These are phyloP conservation scores for Nyctanthes arbortristis DNA, from an alignment of 257 asterid species.

Conservation along the genomic window DNA sequence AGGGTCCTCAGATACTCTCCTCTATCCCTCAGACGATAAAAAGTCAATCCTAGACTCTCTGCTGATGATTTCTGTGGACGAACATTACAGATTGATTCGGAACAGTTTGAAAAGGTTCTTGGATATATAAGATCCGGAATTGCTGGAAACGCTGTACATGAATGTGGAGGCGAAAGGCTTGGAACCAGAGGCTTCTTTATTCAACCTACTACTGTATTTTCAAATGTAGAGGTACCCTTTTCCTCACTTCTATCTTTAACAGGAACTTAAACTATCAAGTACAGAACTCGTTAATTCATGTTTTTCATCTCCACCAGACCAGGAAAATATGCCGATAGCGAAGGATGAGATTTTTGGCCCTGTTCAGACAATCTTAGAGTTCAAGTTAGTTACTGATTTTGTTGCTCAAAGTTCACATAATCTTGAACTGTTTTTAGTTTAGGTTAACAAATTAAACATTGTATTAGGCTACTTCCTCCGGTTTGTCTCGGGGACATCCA, in stretches of 20 bases:
- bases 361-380: slow-evolving; percentile 70
- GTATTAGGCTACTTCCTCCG: too few species aligned
- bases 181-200: slow-evolving; percentile 76
- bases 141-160: slow-evolving; percentile 59
- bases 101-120: slow-evolving; percentile 72
- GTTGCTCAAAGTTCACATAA: background rate
- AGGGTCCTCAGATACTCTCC: slow-evolving; percentile 87
- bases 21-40: too few species aligned
- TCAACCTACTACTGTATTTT: slow-evolving; percentile 80
- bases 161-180: slow-evolving; percentile 68
- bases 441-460: too few species aligned
- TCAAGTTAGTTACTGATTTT: slow-evolving; percentile 49
- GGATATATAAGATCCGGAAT: slow-evolving; percentile 62
- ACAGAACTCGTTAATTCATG: background rate
- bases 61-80: background rate
- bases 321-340: slow-evolving; percentile 79
- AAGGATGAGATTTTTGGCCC: slow-evolving; percentile 83
- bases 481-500: slow-evolving; percentile 45
- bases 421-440: too few species aligned
- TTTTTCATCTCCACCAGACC: slow-evolving; percentile 3
- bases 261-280: background rate
- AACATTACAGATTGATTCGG: slow-evolving; percentile 50
- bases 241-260: background rate
- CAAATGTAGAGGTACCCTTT: slow-evolving; percentile 67
- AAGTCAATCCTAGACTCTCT: too few species aligned